A percentile compares a stretch with the other conserved stretches of the same genome.
Conservation (phyloP, 768 basidiomycete genomes). For the Mycena indigotica region DNA sequence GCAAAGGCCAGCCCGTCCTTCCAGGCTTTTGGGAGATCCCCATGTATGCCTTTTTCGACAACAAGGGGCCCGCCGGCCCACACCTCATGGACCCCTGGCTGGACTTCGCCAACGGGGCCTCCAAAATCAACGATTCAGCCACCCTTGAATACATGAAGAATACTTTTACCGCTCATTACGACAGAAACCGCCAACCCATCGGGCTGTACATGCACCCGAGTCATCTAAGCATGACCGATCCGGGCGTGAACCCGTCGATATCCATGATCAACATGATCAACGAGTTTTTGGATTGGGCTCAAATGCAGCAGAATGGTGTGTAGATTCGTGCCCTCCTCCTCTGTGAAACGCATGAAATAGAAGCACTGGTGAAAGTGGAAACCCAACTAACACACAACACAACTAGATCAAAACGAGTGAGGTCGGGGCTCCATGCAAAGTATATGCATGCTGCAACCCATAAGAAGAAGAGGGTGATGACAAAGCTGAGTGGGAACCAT, state of each 20-base stretch:
- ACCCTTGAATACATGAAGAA: constrained; percentile 73
- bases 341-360: too few species aligned
- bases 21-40: constrained; percentile 86
- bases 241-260: constrained; percentile 53
- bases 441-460: too few species aligned
- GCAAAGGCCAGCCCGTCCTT: constrained; percentile 69
- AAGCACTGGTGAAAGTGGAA: too few species aligned
- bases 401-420: too few species aligned
- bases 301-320: constrained; percentile 63
- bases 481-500: too few species aligned
- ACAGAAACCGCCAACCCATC: constrained; percentile 73
- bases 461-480: too few species aligned
- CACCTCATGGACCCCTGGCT: constrained; percentile 88
- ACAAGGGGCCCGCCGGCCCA: constrained; percentile 50
- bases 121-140: constrained; percentile 55
- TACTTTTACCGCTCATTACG: constrained; percentile 76
- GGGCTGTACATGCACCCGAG: constrained; percentile 84
- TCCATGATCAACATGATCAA: constrained; percentile 77
- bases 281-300: constrained; percentile 80
- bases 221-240: constrained; percentile 58
- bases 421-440: too few species aligned
- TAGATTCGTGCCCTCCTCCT: too few species aligned
- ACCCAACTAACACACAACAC: too few species aligned
- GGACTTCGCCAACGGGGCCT: constrained; percentile 57
- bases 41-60: constrained; percentile 79